phyloP scores from a whole-genome alignment of 2,329 filamentous ascomycete genomes.

The Arachnomyces sp. region DNA sequence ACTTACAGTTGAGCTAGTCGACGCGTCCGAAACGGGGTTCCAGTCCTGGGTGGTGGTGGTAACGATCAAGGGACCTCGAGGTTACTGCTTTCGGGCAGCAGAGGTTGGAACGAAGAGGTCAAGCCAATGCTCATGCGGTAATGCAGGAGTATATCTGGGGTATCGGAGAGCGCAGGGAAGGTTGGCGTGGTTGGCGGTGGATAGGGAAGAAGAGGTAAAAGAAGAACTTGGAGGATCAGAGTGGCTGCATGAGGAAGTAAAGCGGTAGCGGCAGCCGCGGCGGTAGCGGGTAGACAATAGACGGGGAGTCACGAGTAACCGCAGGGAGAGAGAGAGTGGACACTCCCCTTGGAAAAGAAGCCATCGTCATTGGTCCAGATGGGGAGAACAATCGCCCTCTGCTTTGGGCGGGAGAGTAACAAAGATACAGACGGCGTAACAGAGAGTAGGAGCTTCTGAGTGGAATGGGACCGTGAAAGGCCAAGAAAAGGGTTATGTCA shows the following conservation, averaged over 20 bases:
- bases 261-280: conserved; percentile 24
- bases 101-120: too few relatives aligned
- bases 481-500: too few relatives aligned
- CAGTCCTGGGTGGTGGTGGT: conserved; percentile 5
- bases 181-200: conserved; percentile 7
- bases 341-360: too few relatives aligned
- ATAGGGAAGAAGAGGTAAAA: conserved; percentile 13
- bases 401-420: too few relatives aligned
- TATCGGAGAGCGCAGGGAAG: conserved; percentile 4
- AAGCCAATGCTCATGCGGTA: not conserved
- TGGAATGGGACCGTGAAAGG: too few relatives aligned
- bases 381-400: too few relatives aligned
- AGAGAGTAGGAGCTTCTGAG: too few relatives aligned
- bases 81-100: too few relatives aligned
- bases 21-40: too few relatives aligned
- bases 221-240: conserved; percentile 7
- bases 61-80: conserved; percentile 5
- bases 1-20: too few relatives aligned
- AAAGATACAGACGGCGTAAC: too few relatives aligned
- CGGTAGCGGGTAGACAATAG: conserved; percentile 22
- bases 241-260: conserved; percentile 21
- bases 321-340: conserved; percentile 22
- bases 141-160: conserved; percentile 1
- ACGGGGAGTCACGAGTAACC: conserved; percentile 24
- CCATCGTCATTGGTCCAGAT: too few relatives aligned